Evolutionary conservation across 2,329 filamentous ascomycete genomes (phyloP), one percentile per base, ranked within the genome.

Genomic region (Tolypocladium nubicola): DNA sequence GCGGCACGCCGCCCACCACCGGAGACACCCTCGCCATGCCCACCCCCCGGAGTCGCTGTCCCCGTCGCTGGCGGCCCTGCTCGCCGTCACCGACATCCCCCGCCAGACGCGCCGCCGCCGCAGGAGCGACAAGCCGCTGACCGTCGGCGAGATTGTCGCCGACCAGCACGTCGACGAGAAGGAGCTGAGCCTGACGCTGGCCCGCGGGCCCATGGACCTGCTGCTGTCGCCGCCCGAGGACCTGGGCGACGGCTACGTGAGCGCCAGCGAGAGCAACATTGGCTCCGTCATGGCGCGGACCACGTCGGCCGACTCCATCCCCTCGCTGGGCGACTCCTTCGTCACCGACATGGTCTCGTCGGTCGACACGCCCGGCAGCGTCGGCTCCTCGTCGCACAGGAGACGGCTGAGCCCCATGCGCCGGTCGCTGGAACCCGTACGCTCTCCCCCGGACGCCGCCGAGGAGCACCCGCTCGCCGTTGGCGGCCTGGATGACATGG

Each of bases 61-160:
- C 6, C 77, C 83, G 0, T 84, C 82, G 0, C 77, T 86, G 35
- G 82, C 82, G 7, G 81, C 82, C 14, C 72, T 87, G 35, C 73
- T 87, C 39, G 84, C 84, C 38, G 74, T 84, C 56, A 87, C 84
- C 37, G 79, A 76, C 60, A 87, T 87, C 54, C 84, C 81, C 3
- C 75, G 62, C 69, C 78, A 54, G 40, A 72, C 64, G 41, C 65
- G 66, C 33, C 67, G 64, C 38, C 64, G 65, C 26, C 67, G 62
- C 41, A 59, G 62, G 47, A 58, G 61, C 13, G 64, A 66, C 21
- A 66, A 65, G 57, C 56, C 58, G 11, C 56, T 85, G 71, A 83
- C 80, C 0, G 77, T 84, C 13, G 79, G 83, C 58, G 79, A 79
- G 8, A 78, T 84, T 54, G 75, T 84, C 16, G 75, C 76, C 61